Base-by-base conservation (phyloP, 2,329 filamentous ascomycete species). In the Microdochium bolleyi region DNA sequence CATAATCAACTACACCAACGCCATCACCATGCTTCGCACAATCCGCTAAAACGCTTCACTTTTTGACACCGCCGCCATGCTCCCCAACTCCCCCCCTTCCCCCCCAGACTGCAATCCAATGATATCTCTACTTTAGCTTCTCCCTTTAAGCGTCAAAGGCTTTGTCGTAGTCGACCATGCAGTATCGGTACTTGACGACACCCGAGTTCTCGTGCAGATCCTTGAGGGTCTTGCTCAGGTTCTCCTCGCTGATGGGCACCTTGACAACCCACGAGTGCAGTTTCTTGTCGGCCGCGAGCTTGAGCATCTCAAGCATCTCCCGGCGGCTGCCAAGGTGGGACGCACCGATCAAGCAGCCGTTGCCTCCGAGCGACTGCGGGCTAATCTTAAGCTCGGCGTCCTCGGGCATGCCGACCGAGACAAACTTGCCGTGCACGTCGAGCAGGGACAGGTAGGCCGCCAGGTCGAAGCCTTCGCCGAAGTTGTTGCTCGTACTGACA, bases 351-450 rank as follows among this genome's bases (percentile, higher is more conserved):
- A 87, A 77, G 67, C 81, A 83, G 44, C 89, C 89, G 70, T 92
- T 95, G 58, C 70, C 70, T 55, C 89, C 77, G 62, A 95, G 86
- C 64, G 83, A 82, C 74, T 91, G 87, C 50, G 87, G 85, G 71
- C 82, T 84, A 59, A 94, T 77, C 52, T 76, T 71, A 53, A 88
- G 82, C 11, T 89, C 82, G 48, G 85, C 83, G 56, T 89, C 86
- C 65, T 91, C 88, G 2, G 89, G 89, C 63, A 94, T 76, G 44
- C 88, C 89, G 52, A 92, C 87, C 62, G 80, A 88, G 67, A 92
- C 82, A 82, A 88, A 94, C 64, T 79, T 80, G 54, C 87, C 88
- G 72, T 91, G 88, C 53, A 92, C 84, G 70, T 92, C 90, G 66
- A 95, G 79, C 62, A 91, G 80, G 56, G 80, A 82, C 62, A 95